Evolutionary conservation across 179 eudicot genomes (phyloP).

Genomic region (Silene coronaria): DNA sequence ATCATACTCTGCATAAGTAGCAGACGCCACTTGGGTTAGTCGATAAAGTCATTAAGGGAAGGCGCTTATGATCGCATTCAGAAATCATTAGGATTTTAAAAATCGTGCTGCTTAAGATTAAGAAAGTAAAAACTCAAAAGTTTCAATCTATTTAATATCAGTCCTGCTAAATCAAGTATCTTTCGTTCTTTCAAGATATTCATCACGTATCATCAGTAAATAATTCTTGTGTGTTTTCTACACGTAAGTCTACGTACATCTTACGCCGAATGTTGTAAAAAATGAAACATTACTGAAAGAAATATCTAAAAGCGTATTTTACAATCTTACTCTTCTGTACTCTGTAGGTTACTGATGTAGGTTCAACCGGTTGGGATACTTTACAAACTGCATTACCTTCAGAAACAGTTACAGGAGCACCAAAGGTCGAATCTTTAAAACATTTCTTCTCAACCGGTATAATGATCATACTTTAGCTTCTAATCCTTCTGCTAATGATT

Average conservation of each 20-base stretch:
- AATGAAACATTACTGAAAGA: too few species aligned
- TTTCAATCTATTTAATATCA: neutral
- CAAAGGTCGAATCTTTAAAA: slow-evolving; percentile 37
- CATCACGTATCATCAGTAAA: neutral
- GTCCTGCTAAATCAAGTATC: neutral
- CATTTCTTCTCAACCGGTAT: neutral
- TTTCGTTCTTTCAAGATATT: neutral
- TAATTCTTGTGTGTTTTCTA: neutral
- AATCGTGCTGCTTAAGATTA: neutral
- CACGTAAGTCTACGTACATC: neutral
- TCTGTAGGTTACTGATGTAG: slow-evolving; percentile 43
- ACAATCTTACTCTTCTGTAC: slow-evolving; percentile 14
- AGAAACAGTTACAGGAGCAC: slow-evolving; percentile 56
- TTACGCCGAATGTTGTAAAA: neutral
- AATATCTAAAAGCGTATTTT: neutral
- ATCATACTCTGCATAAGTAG: too few species aligned
- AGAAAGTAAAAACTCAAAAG: neutral
- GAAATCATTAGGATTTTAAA: neutral
- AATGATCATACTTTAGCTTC: neutral
- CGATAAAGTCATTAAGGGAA: neutral
- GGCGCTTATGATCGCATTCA: neutral
- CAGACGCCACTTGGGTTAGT: neutral
- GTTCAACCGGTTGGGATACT: slow-evolving; percentile 57
- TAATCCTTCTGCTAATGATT: neutral
- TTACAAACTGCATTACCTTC: slow-evolving; percentile 51